A percentile compares a stretch with the other conserved stretches of the same genome.
These are phyloP conservation scores for Syzygium malaccense DNA, from an alignment of 441 rosid genomes.

Conservation along the genomic window DNA sequence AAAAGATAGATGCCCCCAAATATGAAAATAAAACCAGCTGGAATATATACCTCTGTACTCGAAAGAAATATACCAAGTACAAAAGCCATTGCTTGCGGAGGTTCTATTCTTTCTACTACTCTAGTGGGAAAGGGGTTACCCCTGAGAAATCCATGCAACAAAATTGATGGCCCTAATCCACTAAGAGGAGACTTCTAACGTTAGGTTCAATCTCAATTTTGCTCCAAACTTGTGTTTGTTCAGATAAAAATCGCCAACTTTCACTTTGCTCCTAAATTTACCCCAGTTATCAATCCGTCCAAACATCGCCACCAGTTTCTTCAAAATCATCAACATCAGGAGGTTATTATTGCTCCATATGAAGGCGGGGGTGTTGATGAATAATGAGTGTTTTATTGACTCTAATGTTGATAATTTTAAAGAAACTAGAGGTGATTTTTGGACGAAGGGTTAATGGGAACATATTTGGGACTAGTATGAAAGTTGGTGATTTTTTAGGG, in stretches of 20 bases:
- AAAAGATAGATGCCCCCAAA: background rate
- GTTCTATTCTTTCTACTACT: background rate
- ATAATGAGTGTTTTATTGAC: background rate
- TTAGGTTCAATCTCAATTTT: background rate
- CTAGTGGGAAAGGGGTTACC: background rate
- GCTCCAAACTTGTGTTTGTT: background rate
- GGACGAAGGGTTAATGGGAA: background rate
- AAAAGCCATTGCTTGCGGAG: background rate
- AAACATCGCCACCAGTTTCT: background rate
- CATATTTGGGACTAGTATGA: background rate
- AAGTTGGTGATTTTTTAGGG: background rate
- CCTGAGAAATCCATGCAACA: background rate
- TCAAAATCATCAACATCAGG: background rate
- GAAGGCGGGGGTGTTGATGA: background rate
- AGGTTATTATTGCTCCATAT: fast-evolving
- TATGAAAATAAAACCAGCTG: background rate
- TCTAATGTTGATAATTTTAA: background rate
- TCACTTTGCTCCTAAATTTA: background rate
- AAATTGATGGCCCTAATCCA: background rate
- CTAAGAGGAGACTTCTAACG: background rate
- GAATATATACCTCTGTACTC: slow-evolving; percentile 5
- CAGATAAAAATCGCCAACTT: background rate
- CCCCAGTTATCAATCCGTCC: background rate
- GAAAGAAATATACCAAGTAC: slow-evolving; percentile 9
- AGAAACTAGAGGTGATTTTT: background rate